phyloP scores from a whole-genome alignment of 1,284 basidiomycete genomes.

The Agroathelia rolfsii region DNA sequence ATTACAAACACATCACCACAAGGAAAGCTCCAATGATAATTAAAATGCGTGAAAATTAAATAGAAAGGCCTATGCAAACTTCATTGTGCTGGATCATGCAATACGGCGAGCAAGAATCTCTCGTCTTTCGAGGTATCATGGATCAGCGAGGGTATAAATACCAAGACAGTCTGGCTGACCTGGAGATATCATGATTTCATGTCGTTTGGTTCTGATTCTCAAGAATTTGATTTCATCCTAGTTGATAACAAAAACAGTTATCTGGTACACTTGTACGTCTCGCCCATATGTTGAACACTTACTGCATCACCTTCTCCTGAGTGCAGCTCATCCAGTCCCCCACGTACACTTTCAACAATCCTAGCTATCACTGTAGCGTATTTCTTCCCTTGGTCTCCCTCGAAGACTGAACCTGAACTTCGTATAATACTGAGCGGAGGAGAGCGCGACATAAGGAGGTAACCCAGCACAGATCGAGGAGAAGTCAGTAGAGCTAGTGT shows the following conservation, averaged over 20 bases:
- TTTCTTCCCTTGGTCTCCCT: slow-evolving; percentile 73
- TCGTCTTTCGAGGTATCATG: slow-evolving; percentile 43
- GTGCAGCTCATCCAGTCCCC: slow-evolving; percentile 64
- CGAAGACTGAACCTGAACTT: slow-evolving; percentile 78
- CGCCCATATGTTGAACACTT: too few species aligned
- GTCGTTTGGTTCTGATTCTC: slow-evolving; percentile 82
- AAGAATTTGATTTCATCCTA: slow-evolving; percentile 86
- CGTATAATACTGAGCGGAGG: slow-evolving; percentile 67
- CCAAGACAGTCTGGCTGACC: slow-evolving; percentile 37
- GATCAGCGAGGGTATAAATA: background rate
- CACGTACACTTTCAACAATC: slow-evolving; percentile 70
- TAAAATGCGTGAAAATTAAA: too few species aligned
- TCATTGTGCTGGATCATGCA: slow-evolving; percentile 62
- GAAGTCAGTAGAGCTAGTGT: slow-evolving; percentile 69
- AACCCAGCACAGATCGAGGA: slow-evolving; percentile 80
- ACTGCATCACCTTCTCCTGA: slow-evolving; percentile 45
- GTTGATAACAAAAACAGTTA: too few species aligned
- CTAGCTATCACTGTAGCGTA: slow-evolving; percentile 73
- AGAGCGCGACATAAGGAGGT: slow-evolving; percentile 69
- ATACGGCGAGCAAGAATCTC: slow-evolving; percentile 72
- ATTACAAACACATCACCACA: too few species aligned
- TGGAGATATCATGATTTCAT: slow-evolving; percentile 92
- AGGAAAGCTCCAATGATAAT: too few species aligned
- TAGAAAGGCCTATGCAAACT: too few species aligned
- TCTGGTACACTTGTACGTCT: too few species aligned